Evolutionary conservation across 495 filamentous ascomycete species (phyloP), one percentile per base, ranked within the genome.

Genomic region (Hypoxylon subgilvum): DNA sequence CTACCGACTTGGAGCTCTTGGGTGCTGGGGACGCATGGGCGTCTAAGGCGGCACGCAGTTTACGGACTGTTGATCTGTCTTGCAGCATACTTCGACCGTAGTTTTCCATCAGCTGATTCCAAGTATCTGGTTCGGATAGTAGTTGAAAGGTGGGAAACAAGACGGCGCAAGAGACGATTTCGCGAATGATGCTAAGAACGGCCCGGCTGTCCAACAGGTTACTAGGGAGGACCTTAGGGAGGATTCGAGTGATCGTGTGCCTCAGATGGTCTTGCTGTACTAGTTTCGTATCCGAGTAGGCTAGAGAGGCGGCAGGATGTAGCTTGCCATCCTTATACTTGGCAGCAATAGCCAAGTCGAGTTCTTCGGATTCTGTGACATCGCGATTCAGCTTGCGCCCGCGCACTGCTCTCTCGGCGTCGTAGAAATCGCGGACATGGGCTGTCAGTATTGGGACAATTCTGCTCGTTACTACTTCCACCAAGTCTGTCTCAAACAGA

Each of bases 331-430:
- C 87, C 36, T 82, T 86, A 71, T 93, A 99, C 73, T 96, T 97
- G 18, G 80, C 86, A 40, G 94, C 94, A 69, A 97, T 96, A 1
- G 94, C 94, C 58, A 95, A 77, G 72, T 97, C 89, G 54, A 99
- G 77, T 76, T 97, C 95, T 61, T 96, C 92, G 1, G 92, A 96
- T 72, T 99, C 95, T 7, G 95, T 99, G 23, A 99, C 86, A 69
- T 87, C 91, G 28, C 89, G 85, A 57, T 88, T 91, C 56, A 98
- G 74, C 69, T 95, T 86, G 61, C 86, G 88, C 18, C 95, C 95
- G 55, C 94, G 83, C 4, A 99, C 87, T 14, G 83, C 81, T 40
- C 88, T 84, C 75, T 99, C 95, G 7, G 95, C 95, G 38, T 95
- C 84, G 64, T 91, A 90, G 65, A 96, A 96, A 53, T 96, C 88